Evolutionary conservation across 139 green algal species (phyloP).

Genomic region (Chlamydomonas urium): DNA sequence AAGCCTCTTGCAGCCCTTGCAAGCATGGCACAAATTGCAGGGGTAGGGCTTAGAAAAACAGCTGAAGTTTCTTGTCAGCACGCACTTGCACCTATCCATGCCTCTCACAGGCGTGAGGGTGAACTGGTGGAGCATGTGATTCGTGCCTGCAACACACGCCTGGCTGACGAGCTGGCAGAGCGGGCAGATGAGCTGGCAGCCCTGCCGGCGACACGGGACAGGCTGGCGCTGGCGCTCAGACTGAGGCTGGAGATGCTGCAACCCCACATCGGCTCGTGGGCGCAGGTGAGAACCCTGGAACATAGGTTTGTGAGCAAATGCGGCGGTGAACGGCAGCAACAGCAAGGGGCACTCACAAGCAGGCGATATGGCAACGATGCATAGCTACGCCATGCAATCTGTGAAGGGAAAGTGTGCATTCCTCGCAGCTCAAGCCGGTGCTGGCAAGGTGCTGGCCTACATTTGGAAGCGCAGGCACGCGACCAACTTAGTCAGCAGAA

Average conservation of each 20-base stretch:
- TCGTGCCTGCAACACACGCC: background rate
- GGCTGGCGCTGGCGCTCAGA: background rate
- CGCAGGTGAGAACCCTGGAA: background rate
- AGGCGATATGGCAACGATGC: too few species aligned
- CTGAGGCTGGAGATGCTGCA: constrained; percentile 9
- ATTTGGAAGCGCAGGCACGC: background rate
- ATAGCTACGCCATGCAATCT: too few species aligned
- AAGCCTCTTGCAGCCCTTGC: background rate
- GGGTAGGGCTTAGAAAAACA: background rate
- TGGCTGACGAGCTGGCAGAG: background rate
- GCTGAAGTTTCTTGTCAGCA: background rate
- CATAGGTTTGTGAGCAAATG: background rate
- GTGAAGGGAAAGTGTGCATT: background rate
- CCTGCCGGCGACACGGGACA: background rate
- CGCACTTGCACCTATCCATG: background rate
- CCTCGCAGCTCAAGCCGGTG: background rate
- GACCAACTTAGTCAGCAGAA: too few species aligned
- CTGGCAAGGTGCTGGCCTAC: background rate
- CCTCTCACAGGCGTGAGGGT: constrained; percentile 4
- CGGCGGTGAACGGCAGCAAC: too few species aligned
- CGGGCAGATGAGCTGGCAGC: background rate
- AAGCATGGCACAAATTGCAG: background rate
- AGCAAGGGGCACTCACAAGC: too few species aligned
- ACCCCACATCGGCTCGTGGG: background rate
- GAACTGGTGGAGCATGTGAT: constrained; percentile 14